phyloP scores from a whole-genome alignment of 2,329 filamentous ascomycete species.

The Ceratocystis destructans region DNA sequence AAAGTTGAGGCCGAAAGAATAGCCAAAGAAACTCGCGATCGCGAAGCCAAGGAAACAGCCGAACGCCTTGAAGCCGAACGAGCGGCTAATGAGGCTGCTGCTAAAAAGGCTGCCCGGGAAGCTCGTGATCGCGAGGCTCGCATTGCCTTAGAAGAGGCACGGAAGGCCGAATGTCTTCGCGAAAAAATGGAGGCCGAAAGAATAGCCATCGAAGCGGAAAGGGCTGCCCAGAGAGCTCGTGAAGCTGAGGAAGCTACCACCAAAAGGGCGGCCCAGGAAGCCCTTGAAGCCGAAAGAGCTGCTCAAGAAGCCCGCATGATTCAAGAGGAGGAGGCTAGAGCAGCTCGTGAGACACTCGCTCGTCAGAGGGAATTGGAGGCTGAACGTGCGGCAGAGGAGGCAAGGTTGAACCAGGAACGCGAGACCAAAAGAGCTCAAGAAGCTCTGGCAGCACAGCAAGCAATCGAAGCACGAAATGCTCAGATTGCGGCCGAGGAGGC shows the following conservation, averaged over 20 bases:
- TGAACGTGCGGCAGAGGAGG: not conserved
- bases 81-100: not conserved
- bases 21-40: not conserved
- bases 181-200: conserved; percentile 33
- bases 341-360: conserved; percentile 17
- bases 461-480: not conserved
- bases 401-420: not conserved
- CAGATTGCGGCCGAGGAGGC: not conserved
- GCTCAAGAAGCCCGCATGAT: conserved; percentile 26
- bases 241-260: conserved; percentile 30
- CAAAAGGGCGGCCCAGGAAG: conserved; percentile 20
- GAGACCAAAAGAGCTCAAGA: not conserved
- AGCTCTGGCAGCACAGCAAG: conserved; percentile 8
- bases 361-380: not conserved
- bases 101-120: not conserved
- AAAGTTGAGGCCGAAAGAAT: not conserved
- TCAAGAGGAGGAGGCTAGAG: conserved; percentile 32
- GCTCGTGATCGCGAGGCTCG: conserved; percentile 31
- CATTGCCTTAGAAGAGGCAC: conserved; percentile 22
- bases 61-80: not conserved
- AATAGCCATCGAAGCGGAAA: conserved; percentile 8
- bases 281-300: conserved; percentile 21
- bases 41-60: not conserved
- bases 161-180: conserved; percentile 25
- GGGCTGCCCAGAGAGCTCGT: not conserved